Evolutionary conservation across 257 asterid species (phyloP).

Genomic region (Rhazya stricta): DNA sequence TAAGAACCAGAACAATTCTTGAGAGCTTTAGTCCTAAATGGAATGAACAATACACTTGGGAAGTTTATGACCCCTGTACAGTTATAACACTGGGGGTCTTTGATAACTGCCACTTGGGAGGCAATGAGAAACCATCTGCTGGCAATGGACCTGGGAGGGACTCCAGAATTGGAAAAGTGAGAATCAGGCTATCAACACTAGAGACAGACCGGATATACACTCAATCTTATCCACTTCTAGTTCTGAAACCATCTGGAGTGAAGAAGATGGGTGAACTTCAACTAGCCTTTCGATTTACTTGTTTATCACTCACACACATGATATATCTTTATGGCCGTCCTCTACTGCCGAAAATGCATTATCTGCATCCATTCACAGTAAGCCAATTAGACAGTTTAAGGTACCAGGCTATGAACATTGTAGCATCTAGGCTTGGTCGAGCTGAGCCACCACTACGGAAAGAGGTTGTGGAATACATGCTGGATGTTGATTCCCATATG

Average conservation of each 20-base stretch:
- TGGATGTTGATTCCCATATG: slow-evolving; percentile 65
- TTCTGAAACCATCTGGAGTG: slow-evolving; percentile 48
- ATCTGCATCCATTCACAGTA: slow-evolving; percentile 54
- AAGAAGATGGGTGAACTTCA: slow-evolving; percentile 71
- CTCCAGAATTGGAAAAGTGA: slow-evolving; percentile 52
- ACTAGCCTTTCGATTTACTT: slow-evolving; percentile 56
- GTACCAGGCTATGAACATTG: slow-evolving; percentile 55
- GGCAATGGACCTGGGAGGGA: slow-evolving; percentile 28
- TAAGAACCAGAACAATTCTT: slow-evolving; percentile 52
- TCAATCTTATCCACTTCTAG: slow-evolving; percentile 58
- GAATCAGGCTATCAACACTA: slow-evolving; percentile 57
- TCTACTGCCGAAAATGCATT: slow-evolving; percentile 65
- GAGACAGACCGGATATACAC: slow-evolving; percentile 57
- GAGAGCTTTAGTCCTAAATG: slow-evolving; percentile 48
- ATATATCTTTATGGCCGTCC: slow-evolving; percentile 49
- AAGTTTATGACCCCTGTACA: slow-evolving; percentile 63
- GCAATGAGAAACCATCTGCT: slow-evolving; percentile 23
- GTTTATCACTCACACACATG: slow-evolving; percentile 42
- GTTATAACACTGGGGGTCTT: slow-evolving; percentile 59
- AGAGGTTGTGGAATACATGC: slow-evolving; percentile 76
- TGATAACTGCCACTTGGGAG: slow-evolving; percentile 51
- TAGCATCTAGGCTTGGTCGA: slow-evolving; percentile 47
- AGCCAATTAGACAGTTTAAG: slow-evolving; percentile 53
- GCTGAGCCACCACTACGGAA: slow-evolving; percentile 67
- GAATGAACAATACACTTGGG: slow-evolving; percentile 80